Evolutionary conservation across 306 rosid species (phyloP).

Genomic region (Sindora glabra): DNA sequence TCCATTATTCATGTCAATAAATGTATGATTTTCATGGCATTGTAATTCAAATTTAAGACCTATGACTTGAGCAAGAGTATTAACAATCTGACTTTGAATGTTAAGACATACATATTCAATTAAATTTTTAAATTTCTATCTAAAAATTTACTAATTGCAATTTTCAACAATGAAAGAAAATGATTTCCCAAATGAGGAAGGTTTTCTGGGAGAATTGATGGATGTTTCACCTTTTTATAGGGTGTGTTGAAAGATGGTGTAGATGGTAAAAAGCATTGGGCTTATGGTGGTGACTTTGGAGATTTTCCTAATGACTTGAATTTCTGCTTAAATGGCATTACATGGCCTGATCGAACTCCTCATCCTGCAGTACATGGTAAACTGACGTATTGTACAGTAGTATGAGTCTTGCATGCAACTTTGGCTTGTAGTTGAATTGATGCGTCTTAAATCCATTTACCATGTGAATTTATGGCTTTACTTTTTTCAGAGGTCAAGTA

Average conservation of each 20-base stretch:
- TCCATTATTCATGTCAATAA: neutral
- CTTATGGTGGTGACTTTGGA: slow-evolving; percentile 96
- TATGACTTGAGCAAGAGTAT: too few species aligned
- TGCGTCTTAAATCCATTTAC: neutral
- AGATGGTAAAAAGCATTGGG: slow-evolving; percentile 73
- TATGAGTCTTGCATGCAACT: slow-evolving; percentile 7
- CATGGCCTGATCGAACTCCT: slow-evolving; percentile 84
- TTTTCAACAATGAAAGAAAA: neutral
- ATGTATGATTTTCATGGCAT: neutral
- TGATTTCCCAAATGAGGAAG: neutral
- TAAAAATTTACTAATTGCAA: too few species aligned
- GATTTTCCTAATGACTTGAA: slow-evolving; percentile 82
- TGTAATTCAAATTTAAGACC: too few species aligned
- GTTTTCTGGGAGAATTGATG: neutral
- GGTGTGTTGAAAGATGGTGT: slow-evolving; percentile 47
- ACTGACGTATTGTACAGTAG: neutral
- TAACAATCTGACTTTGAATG: neutral
- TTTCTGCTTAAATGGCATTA: slow-evolving; percentile 80
- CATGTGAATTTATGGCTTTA: slow-evolving; percentile 50
- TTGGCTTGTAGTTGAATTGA: slow-evolving; percentile 21
- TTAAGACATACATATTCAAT: neutral
- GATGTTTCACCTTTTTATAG: slow-evolving; percentile 29
- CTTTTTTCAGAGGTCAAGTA: slow-evolving; percentile 76
- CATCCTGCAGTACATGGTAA: slow-evolving; percentile 92
- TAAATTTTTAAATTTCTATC: neutral